phyloP scores from a whole-genome alignment of 768 basidiomycete species.

The Multifurca ochricompacta region DNA sequence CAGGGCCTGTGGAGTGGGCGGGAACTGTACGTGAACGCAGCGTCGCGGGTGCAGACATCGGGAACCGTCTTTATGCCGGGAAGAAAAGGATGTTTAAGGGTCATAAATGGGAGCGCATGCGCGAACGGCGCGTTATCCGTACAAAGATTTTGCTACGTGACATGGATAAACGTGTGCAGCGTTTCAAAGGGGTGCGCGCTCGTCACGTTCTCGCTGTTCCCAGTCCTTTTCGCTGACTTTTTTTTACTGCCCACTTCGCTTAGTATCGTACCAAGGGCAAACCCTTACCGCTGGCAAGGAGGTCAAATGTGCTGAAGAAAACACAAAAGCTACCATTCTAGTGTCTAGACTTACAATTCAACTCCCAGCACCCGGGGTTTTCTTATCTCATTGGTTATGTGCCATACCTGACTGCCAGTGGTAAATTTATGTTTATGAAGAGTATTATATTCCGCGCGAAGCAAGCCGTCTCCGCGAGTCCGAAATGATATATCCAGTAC shows the following conservation, averaged over 20 bases:
- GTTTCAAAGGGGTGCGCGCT: constrained; percentile 52
- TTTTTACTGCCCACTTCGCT: neutral
- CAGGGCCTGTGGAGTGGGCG: constrained; percentile 25
- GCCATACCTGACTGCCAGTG: neutral
- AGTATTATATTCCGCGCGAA: constrained; percentile 10
- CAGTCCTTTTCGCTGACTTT: neutral
- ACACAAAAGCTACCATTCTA: constrained; percentile 21
- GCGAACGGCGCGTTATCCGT: constrained; percentile 39
- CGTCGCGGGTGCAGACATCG: constrained; percentile 43
- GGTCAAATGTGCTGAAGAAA: constrained; percentile 15
- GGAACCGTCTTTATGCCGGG: constrained; percentile 61
- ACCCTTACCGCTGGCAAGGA: constrained; percentile 16
- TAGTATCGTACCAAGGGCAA: constrained; percentile 18
- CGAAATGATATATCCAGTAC: neutral
- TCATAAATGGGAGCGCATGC: constrained; percentile 74
- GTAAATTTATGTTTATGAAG: neutral
- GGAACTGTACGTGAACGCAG: constrained; percentile 27
- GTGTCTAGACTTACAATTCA: neutral
- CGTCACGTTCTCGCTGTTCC: no score
- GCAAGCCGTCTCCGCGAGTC: neutral
- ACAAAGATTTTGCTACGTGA: constrained; percentile 54
- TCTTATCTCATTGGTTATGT: neutral
- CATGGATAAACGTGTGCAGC: constrained; percentile 58
- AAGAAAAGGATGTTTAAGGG: constrained; percentile 90
- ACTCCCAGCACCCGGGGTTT: neutral